Evolutionary conservation across 768 basidiomycete genomes (phyloP), one percentile per base, ranked within the genome.

Genomic region (Sistotremastrum niveocremeum): DNA sequence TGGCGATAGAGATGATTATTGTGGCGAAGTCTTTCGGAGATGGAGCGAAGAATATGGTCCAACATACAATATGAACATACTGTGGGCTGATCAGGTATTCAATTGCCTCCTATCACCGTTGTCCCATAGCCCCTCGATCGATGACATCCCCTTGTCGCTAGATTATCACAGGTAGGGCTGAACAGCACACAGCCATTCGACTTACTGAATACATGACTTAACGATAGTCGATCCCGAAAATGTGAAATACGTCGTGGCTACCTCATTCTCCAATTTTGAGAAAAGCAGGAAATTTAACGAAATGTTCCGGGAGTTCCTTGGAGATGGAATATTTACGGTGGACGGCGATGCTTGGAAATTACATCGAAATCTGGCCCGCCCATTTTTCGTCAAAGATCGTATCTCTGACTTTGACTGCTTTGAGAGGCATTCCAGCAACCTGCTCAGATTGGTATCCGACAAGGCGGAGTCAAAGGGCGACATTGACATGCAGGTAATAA

Each of bases 301-400:
- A 8, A 58, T 58, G 52, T 49, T 51, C 38, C 46, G 54, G 8
- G 43, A 40, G 38, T 59, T 58, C 50, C 54, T 58, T 11, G 58
- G 58, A 11, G 39, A 42, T 33, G 56, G 56, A 8, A 59, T 59
- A 34, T 59, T 59, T 41, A 53, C 58, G 9, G 51, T 52, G 9
- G 58, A 59, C 46, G 57, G 58, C 28, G 52, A 56, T 12, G 34
- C 34, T 12, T 53, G 20, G 9, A 69, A 66, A 50, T 69, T 67
- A 39, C 69, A 68, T 44, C 64, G 69, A 12, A 50, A 55, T 4
- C 68, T 69, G 64, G 62, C 68, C 2, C 61, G 67, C 28, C 67
- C 67, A 3, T 69, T 69, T 56, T 70, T 69, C 54, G 61, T 39
- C 45, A 64, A 49, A 36, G 63, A 68, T 29, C 57, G 65, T 12